Percentiles rank a stretch among this genome's conserved stretches.
Conservation (phyloP, 2,329 filamentous ascomycete genomes). For the Penicillium sp. region DNA sequence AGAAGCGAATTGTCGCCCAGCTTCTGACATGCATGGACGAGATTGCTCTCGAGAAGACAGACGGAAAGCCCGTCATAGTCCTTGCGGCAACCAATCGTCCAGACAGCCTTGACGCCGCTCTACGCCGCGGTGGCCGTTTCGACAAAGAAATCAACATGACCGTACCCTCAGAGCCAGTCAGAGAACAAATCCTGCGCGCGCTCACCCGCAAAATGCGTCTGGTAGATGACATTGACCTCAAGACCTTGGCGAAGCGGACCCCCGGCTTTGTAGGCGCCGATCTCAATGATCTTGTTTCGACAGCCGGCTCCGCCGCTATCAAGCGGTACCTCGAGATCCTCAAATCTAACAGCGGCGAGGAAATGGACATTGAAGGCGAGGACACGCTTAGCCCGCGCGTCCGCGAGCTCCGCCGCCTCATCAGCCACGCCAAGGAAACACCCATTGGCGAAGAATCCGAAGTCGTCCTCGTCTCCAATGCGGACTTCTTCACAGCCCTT, state of each 20-base stretch:
- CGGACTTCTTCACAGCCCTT: conserved; percentile 70
- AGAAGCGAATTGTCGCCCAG: conserved; percentile 79
- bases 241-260: conserved; percentile 71
- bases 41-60: conserved; percentile 66
- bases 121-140: conserved; percentile 71
- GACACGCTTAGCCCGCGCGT: conserved; percentile 40
- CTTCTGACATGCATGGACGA: conserved; percentile 84
- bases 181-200: conserved; percentile 72
- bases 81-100: conserved; percentile 87
- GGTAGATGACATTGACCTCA: conserved; percentile 68
- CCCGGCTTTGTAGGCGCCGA: conserved; percentile 93
- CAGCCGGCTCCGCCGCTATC: conserved; percentile 63
- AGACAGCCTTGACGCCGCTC: conserved; percentile 75
- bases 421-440: conserved; percentile 52
- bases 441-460: conserved; percentile 53
- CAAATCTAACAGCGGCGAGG: conserved; percentile 43
- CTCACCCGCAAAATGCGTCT: conserved; percentile 65
- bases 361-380: conserved; percentile 53
- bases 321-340: conserved; percentile 56
- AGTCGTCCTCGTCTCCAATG: conserved; percentile 57
- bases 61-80: conserved; percentile 76
- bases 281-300: conserved; percentile 66
- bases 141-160: conserved; percentile 81
- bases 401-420: conserved; percentile 50
- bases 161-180: conserved; percentile 73